These are phyloP conservation scores for Claviceps monticola DNA, from an alignment of 2,329 filamentous ascomycete species.

Conservation along the genomic window DNA sequence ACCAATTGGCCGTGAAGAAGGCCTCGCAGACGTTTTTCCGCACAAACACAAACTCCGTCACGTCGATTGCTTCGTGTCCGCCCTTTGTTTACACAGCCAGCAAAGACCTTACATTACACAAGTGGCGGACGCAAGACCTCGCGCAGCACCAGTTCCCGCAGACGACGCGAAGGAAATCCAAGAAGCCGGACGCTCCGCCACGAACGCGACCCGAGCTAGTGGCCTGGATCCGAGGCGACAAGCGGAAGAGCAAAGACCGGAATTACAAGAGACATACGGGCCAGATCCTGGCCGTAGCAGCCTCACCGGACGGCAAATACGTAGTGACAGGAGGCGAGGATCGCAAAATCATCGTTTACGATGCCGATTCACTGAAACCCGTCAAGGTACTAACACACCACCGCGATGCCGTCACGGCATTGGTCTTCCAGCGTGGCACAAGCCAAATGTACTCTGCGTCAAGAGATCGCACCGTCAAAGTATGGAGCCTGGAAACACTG, in stretches of 20 bases:
- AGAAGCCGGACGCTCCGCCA: slow-evolving; percentile 43
- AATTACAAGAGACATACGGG: slow-evolving; percentile 65
- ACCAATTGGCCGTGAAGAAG: slow-evolving; percentile 53
- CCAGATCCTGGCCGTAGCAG: slow-evolving; percentile 70
- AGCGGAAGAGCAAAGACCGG: slow-evolving; percentile 45
- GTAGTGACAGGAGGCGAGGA: slow-evolving; percentile 84
- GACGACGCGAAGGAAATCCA: slow-evolving; percentile 42
- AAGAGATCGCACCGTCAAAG: slow-evolving; percentile 85
- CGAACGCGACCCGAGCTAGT: slow-evolving; percentile 49
- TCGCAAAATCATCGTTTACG: slow-evolving; percentile 74
- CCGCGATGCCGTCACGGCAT: slow-evolving; percentile 69
- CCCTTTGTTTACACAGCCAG: slow-evolving; percentile 81
- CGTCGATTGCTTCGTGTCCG: slow-evolving; percentile 62
- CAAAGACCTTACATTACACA: slow-evolving; percentile 72
- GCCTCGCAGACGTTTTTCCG: slow-evolving; percentile 61
- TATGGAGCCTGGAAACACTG: slow-evolving; percentile 84
- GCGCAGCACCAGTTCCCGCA: slow-evolving; percentile 46
- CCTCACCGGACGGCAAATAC: slow-evolving; percentile 78
- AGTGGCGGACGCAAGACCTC: slow-evolving; percentile 71
- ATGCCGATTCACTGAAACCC: slow-evolving; percentile 63
- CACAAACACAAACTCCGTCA: slow-evolving; percentile 64
- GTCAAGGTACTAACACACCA: slow-evolving; percentile 83
- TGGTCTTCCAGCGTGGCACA: slow-evolving; percentile 74
- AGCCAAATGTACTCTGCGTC: slow-evolving; percentile 90
- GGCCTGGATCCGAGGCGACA: slow-evolving; percentile 47